These are phyloP conservation scores for Serendipita sp. DNA, from an alignment of 1,284 basidiomycete genomes.

Conservation along the genomic window DNA sequence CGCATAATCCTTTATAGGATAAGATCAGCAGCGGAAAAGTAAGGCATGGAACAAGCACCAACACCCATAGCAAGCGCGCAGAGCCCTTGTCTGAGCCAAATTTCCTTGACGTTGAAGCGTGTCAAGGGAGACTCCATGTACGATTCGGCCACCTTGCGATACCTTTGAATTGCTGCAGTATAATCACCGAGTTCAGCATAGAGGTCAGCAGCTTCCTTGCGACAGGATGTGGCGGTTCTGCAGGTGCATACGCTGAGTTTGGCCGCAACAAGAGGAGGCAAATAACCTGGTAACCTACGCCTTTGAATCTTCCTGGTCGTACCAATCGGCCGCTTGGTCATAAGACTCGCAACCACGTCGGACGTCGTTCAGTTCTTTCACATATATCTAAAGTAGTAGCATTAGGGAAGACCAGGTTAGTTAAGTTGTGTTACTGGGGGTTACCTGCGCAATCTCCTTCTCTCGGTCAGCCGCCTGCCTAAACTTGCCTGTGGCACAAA, in stretches of 20 bases:
- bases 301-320: slow-evolving; percentile 87
- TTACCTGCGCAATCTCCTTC: slow-evolving; percentile 91
- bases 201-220: slow-evolving; percentile 90
- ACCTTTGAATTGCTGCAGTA: slow-evolving; percentile 72
- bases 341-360: slow-evolving; percentile 80
- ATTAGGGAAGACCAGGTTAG: slow-evolving; percentile 19
- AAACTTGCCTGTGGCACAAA: slow-evolving; percentile 80
- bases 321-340: slow-evolving; percentile 93
- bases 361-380: slow-evolving; percentile 47
- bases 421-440: slow-evolving; percentile 30
- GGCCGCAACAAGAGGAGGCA: neutral
- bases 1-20: slow-evolving; percentile 50
- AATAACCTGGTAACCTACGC: slow-evolving; percentile 52
- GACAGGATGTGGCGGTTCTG: slow-evolving; percentile 91
- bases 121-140: slow-evolving; percentile 76
- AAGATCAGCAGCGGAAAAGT: neutral
- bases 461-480: slow-evolving; percentile 95
- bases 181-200: slow-evolving; percentile 84
- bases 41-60: slow-evolving; percentile 21
- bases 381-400: slow-evolving; percentile 1
- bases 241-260: neutral
- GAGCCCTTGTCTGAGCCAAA: slow-evolving; percentile 79
- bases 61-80: slow-evolving; percentile 86
- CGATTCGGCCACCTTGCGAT: slow-evolving; percentile 82
- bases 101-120: slow-evolving; percentile 98